Base-by-base conservation (phyloP, 345 rosid genomes). In the Euphorbia peplus region DNA sequence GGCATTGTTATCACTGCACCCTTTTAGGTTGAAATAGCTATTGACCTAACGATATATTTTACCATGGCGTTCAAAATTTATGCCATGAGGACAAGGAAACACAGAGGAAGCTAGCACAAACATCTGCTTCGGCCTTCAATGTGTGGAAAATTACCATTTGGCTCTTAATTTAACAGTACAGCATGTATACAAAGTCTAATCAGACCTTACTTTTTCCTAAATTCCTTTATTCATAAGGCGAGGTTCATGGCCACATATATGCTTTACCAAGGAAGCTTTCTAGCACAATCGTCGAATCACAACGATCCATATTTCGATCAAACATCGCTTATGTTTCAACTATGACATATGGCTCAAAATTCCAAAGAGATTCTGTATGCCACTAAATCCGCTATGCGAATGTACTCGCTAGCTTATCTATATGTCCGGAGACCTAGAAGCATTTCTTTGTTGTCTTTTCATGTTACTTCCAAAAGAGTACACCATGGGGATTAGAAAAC, bases 391-490 rank as follows among this genome's bases (percentile, higher is more conserved):
- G 24, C n/a, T 35, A 21, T 14, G 51, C 18, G 15, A 53, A 70
- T 46, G 50, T 47, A 16, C 22, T 63, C 14, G 54, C 28, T 46
- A 10, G 47, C 70, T 55, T 61, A 37, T 42, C 21, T 32, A 67
- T 16, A 44, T 63, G 24, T 30, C 21, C 3, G 57, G 25, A 52
- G 70, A 52, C 10, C 47, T 3, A 53, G 19, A 47, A 48, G 25
- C 1, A 4, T 56, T 0, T 39, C 32, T 50, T 24, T 29, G 37
- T 30, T 59, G 52, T 70, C 18, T 41, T 68, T 12, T 19, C 28
- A 46, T 0, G 5, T 12, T 16, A 63, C 53, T 30, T 59, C 32
- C 32, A 52, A 22, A 51, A 57, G 11, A 35, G 50, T 60, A 55
- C 62, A 41, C 57, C 11, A 58, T 0, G 26, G 51, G 58, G 10